These are phyloP conservation scores for Chaetothyriales sp. DNA, from an alignment of 2,329 filamentous ascomycete species.

Conservation along the genomic window DNA sequence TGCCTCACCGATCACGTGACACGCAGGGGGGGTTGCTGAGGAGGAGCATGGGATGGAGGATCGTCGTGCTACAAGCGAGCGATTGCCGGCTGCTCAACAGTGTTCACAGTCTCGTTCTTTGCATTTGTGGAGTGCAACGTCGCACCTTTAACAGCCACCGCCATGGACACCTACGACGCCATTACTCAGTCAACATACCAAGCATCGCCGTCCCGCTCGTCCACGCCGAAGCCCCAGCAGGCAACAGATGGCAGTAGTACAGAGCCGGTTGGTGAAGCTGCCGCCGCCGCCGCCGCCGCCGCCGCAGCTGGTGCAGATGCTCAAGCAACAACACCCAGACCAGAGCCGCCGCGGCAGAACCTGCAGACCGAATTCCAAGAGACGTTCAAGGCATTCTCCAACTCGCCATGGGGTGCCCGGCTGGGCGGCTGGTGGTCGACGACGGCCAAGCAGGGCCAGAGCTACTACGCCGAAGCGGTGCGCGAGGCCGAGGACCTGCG, in stretches of 20 bases:
- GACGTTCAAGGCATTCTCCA: conserved; percentile 84
- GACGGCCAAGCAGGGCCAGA: conserved; percentile 89
- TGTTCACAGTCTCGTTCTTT: neutral
- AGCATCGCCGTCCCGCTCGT: neutral
- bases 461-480: conserved; percentile 66
- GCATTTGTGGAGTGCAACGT: neutral
- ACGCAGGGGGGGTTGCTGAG: neutral
- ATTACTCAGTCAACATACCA: neutral
- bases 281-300: no score
- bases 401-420: conserved; percentile 76
- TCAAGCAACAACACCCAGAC: conserved; percentile 13
- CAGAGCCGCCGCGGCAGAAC: conserved; percentile 28
- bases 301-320: conserved; percentile 15
- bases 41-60: neutral
- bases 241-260: neutral
- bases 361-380: conserved; percentile 85
- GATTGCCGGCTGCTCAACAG: neutral
- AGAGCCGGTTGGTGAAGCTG: conserved; percentile 22
- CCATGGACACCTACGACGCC: neutral
- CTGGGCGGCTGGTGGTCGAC: conserved; percentile 79
- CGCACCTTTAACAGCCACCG: no score
- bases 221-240: neutral
- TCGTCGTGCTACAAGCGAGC: no score
- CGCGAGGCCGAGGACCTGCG: conserved; percentile 67
- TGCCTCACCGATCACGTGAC: neutral